Evolutionary conservation across 805 yeast genomes (phyloP), one percentile per base, ranked within the genome.

Genomic region (Saturnispora mendoncae): DNA sequence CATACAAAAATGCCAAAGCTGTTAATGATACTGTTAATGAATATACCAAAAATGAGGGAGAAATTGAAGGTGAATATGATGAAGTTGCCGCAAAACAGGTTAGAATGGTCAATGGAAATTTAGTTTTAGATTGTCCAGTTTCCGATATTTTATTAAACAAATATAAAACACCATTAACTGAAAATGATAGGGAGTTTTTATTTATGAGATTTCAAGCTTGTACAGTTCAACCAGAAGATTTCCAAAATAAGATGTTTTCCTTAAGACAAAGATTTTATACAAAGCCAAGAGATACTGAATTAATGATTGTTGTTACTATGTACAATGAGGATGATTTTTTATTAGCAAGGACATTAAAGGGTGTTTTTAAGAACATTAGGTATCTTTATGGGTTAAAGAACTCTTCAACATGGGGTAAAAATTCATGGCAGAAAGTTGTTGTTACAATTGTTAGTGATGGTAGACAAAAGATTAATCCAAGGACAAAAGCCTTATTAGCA

Each of bases 181-280:
- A 45, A 51, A 67, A 52, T 32, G 64, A 50, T 58, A 63, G 68
- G 57, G 88, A 90, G 66, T 82, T 81, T 69, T 70, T 77, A 26
- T 85, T 80, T 53, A 80, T 90, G 90, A 73, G 97, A 58, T 90
- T 88, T 61, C 85, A 92, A 43, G 97, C 96, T 0, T 87, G 84
- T 17, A 90, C 97, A 1, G 82, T 95, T 58, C 94, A 90, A 48
- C 97, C 97, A 0, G 68, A 75, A 9, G 76, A 80, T 42, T 84
- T 84, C 55, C 64, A 61, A 15, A 50, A 51, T 8, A 72, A 72
- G 47, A 74, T 77, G 51, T 92, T 84, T 65, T 78, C 81, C n/a
- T 67, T 90, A 25, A 73, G 98, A 51, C 97, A 87, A 55, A 72
- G 75, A 33, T 77, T 84, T 52, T 90, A 85, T 57, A 64, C 71